Evolutionary conservation across 352 stramenopile species (phyloP).

Genomic region (Phytophthora hibernalis): DNA sequence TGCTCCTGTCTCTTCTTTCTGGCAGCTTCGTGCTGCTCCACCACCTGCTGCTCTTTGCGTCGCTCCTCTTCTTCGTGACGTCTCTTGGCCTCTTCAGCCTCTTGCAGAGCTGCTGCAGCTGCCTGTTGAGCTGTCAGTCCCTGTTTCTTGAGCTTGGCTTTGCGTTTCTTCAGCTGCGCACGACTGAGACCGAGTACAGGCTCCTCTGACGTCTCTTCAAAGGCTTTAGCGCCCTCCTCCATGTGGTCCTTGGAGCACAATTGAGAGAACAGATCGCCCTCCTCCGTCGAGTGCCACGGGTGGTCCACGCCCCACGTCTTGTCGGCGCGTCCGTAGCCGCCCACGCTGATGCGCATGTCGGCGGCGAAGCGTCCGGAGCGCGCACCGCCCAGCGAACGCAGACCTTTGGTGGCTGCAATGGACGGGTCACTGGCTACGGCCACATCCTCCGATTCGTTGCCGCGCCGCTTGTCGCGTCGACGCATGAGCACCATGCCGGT

Average conservation of each 20-base stretch:
- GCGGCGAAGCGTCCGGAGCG: conserved; percentile 75
- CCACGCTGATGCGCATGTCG: conserved; percentile 79
- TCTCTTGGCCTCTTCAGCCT: conserved; percentile 46
- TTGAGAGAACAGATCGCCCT: conserved; percentile 51
- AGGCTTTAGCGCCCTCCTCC: conserved; percentile 61
- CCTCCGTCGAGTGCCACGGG: conserved; percentile 74
- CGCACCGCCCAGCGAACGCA: conserved; percentile 60
- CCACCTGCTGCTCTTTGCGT: conserved; percentile 16
- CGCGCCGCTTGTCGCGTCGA: conserved; percentile 71
- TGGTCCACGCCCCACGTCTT: conserved; percentile 83
- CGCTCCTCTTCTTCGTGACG: conserved; percentile 33
- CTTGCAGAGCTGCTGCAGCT: conserved; percentile 31
- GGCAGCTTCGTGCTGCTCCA: conserved; percentile 25
- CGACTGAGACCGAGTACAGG: conserved; percentile 62
- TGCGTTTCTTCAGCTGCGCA: conserved; percentile 82
- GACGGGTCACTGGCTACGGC: conserved; percentile 67
- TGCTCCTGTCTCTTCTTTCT: conserved; percentile 37
- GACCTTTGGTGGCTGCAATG: conserved; percentile 71
- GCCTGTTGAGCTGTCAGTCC: conserved; percentile 42
- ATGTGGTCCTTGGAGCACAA: conserved; percentile 67
- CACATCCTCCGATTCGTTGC: conserved; percentile 69
- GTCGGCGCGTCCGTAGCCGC: conserved; percentile 80
- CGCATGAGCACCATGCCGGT: conserved; percentile 75
- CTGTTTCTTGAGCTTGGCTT: conserved; percentile 76
- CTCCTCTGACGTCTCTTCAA: conserved; percentile 50